Evolutionary conservation across 2,329 filamentous ascomycete genomes (phyloP), one percentile per base, ranked within the genome.

Genomic region (Fusarium tupiense): DNA sequence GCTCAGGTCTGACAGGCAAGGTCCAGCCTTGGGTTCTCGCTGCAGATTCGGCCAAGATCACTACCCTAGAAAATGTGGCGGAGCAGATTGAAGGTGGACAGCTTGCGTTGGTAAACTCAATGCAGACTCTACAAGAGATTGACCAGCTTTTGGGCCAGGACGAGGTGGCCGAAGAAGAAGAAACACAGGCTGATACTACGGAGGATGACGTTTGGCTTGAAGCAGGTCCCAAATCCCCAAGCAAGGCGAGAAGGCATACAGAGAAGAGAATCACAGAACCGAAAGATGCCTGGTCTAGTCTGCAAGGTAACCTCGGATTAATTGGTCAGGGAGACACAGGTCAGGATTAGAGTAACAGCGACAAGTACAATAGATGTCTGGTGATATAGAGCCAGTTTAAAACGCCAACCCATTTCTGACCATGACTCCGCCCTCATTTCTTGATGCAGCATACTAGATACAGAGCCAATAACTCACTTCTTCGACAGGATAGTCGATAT

Each of bases 401-500:
- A 78, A 77, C 77, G 77, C 77, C 76, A 66, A 62, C 53, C 67
- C 64, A 61, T 71, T 69, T 75, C 64, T 74, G 70, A 46, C 63
- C 66, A 49, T 61, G 80, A 80, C 73, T 76, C 76, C 73, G 46
- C 71, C 76, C 47, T 64, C 62, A 38, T 72, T 60, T 56, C 44
- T 61, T 67, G 57, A 66, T 46, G 52, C 26, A 40, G 74, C n/a
- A 52, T 33, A 24, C 40, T 68, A 49, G 53, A 53, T 52, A 20
- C 24, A 19, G 40, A 56, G 58, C 24, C 14, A 22, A 40, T 40
- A 37, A 46, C 56, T 76, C 50, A 84, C 74, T 82, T 82, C 47
- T 86, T 86, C 47, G 86, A 87, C 81, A 97, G 80, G 66, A 96
- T 91, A 37, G 89, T 90, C 0, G 94, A 94, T 84, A 98, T 93